A percentile compares a stretch with the other conserved stretches of the same genome.
phyloP scores from a whole-genome alignment of 2,329 filamentous ascomycete species.

The Aaosphaeria arxii region DNA sequence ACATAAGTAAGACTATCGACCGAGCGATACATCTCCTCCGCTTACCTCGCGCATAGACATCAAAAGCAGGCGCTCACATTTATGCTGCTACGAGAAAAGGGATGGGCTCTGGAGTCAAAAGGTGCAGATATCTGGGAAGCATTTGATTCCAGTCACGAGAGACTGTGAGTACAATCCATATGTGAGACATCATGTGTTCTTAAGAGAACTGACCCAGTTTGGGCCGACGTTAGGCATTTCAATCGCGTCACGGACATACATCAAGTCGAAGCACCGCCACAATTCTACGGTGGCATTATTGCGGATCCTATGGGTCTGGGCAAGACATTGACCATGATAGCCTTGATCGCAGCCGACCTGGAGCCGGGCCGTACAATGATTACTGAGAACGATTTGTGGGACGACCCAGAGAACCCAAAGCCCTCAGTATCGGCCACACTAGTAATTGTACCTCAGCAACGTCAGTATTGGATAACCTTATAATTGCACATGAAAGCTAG shows the following conservation, averaged over 20 bases:
- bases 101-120: slow-evolving; percentile 4
- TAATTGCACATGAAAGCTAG: neutral
- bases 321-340: slow-evolving; percentile 16
- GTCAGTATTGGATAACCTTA: no score
- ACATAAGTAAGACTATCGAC: no score
- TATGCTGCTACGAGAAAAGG: slow-evolving; percentile 8
- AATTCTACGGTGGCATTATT: slow-evolving; percentile 13
- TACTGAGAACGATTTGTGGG: no score
- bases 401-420: no score
- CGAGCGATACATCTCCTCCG: neutral
- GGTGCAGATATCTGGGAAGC: slow-evolving; percentile 7
- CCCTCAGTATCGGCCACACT: slow-evolving; percentile 4
- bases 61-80: slow-evolving; percentile 12
- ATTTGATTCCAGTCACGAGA: neutral
- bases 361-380: neutral
- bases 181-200: no score
- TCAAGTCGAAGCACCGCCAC: slow-evolving; percentile 4
- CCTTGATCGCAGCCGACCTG: slow-evolving; percentile 8
- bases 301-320: slow-evolving; percentile 18
- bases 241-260: slow-evolving; percentile 6
- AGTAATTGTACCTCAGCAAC: slow-evolving; percentile 10
- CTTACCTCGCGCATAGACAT: slow-evolving; percentile 2
- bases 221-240: no score
- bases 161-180: no score
- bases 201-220: no score